These are phyloP conservation scores for Nicotiana knightiana DNA, from an alignment of 257 asterid species.

Conservation along the genomic window DNA sequence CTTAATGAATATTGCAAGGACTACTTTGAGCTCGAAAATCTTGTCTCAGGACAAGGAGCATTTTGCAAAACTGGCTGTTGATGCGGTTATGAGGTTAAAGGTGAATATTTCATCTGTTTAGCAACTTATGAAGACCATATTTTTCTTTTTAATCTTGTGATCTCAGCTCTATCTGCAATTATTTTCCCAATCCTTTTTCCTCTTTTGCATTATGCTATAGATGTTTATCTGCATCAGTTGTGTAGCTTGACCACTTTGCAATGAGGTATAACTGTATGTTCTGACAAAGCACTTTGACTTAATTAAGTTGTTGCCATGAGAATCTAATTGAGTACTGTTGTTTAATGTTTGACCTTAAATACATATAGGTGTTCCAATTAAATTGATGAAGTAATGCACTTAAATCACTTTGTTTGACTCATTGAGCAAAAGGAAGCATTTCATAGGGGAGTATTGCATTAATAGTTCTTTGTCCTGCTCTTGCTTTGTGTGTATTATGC, in stretches of 20 bases:
- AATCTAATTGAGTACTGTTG: background rate
- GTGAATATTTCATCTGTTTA: constrained; percentile 20
- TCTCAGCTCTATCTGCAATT: background rate
- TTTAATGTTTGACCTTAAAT: background rate
- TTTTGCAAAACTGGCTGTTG: constrained; percentile 79
- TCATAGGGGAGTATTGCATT: no score
- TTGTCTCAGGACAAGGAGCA: constrained; percentile 90
- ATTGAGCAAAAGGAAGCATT: no score
- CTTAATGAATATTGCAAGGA: constrained; percentile 83
- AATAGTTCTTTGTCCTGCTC: no score
- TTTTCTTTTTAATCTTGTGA: background rate
- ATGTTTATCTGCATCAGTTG: background rate
- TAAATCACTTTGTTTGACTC: no score
- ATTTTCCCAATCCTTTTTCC: background rate
- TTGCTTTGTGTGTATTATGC: no score
- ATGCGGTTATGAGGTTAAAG: constrained; percentile 91
- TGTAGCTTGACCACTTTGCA: background rate
- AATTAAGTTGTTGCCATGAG: background rate
- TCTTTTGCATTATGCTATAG: background rate
- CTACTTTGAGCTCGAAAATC: constrained; percentile 92
- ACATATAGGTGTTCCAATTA: no score
- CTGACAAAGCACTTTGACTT: background rate
- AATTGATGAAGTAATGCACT: no score
- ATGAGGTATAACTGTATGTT: background rate
- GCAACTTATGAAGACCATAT: background rate